These are phyloP conservation scores for Tetragonia tetragonoides DNA, from an alignment of 148 eudicot species.

Conservation along the genomic window DNA sequence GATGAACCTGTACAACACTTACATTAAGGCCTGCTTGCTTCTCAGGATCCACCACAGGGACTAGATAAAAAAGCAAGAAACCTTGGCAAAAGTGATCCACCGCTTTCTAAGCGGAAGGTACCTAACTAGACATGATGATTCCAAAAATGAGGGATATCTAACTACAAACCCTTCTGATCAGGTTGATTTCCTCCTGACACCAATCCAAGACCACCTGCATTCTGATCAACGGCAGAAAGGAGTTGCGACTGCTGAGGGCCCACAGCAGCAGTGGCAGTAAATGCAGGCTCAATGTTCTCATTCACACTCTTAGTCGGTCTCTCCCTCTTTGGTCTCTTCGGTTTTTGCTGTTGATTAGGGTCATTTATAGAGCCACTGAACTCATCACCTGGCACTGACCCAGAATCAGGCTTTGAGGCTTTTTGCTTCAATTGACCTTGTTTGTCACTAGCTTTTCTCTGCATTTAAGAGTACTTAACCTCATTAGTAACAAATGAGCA, in stretches of 20 bases:
- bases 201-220: conserved; percentile 6
- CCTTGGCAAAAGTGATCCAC: background rate
- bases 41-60: conserved; percentile 10
- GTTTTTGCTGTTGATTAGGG: conserved; percentile 40
- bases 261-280: conserved; percentile 32
- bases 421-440: conserved; percentile 51
- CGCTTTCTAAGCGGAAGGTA: background rate
- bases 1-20: conserved; percentile 30
- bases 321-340: conserved; percentile 78
- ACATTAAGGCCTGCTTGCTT: conserved; percentile 14
- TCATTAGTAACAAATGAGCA: background rate
- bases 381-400: conserved; percentile 35
- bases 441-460: conserved; percentile 76
- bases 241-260: conserved; percentile 26
- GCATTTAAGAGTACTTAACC: conserved; percentile 27
- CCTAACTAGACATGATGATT: background rate
- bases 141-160: background rate
- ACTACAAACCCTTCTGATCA: conserved; percentile 8
- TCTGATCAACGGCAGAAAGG: conserved; percentile 20
- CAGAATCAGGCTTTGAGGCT: conserved; percentile 36
- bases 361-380: conserved; percentile 37
- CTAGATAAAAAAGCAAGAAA: conserved; percentile 28
- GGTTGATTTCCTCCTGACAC: background rate
- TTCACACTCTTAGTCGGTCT: conserved; percentile 92
- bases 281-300: conserved; percentile 74